These are phyloP conservation scores for Apophysomyces trapeziformis DNA, from an alignment of 371 early-diverging fungal species.

Conservation along the genomic window DNA sequence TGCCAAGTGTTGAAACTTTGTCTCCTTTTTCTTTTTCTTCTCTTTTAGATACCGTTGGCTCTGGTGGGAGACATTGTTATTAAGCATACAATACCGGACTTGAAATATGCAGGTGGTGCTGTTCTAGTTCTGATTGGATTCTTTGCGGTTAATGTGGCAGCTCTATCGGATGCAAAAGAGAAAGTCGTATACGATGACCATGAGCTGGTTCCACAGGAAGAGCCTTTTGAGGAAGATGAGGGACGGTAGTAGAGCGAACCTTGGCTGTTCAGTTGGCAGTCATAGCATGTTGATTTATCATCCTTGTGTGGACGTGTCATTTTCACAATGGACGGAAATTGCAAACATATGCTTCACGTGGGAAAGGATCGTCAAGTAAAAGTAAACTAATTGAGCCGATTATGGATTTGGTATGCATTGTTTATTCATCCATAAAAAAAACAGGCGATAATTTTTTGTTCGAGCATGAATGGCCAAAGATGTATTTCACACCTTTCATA, in stretches of 20 bases:
- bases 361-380: no score
- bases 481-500: not conserved
- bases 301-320: no score
- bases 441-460: not conserved
- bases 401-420: no score
- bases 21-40: no score
- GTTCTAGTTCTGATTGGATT: conserved; percentile 67
- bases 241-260: not conserved
- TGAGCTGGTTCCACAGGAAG: not conserved
- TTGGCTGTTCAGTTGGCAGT: not conserved
- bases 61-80: conserved; percentile 70
- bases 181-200: not conserved
- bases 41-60: conserved; percentile 64
- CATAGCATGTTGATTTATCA: no score
- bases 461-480: not conserved
- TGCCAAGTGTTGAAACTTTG: no score
- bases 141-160: conserved; percentile 56
- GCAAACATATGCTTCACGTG: no score
- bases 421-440: not conserved
- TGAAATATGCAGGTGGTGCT: conserved; percentile 66
- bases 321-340: no score
- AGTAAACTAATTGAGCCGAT: not conserved
- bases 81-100: conserved; percentile 57
- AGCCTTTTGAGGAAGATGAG: not conserved
- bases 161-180: conserved; percentile 31